A percentile compares a stretch with the other conserved stretches of the same genome.
Evolutionary conservation across 805 yeast species (phyloP).

Genomic region (Blastobotrys americana): DNA sequence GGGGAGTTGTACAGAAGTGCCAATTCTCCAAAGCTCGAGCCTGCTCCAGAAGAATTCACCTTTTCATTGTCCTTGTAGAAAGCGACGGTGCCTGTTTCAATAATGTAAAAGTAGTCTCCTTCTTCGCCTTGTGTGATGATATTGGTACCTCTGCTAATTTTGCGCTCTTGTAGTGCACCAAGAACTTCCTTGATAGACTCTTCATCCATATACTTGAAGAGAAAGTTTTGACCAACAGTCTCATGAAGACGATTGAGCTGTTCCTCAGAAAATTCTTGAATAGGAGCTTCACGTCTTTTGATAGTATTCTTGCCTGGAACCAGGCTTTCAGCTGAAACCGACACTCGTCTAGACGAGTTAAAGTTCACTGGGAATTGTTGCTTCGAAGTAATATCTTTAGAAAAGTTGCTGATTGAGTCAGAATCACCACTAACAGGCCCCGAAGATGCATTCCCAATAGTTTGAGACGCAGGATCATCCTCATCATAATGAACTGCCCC

Average conservation of each 20-base stretch:
- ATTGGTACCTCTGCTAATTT: constrained; percentile 48
- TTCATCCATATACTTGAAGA: constrained; percentile 76
- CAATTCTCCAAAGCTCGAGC: constrained; percentile 91
- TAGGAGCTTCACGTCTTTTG: neutral
- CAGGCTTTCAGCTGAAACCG: constrained; percentile 69
- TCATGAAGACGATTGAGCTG: constrained; percentile 63
- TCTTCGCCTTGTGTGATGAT: constrained; percentile 89
- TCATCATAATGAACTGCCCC: neutral
- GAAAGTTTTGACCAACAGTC: constrained; percentile 71
- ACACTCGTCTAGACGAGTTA: constrained; percentile 72
- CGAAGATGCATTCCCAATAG: neutral
- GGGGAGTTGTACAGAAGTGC: constrained; percentile 97
- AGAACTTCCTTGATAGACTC: constrained; percentile 72
- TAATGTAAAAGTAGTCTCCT: constrained; percentile 85
- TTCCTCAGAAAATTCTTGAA: constrained; percentile 29
- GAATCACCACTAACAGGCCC: neutral
- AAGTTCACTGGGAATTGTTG: constrained; percentile 39
- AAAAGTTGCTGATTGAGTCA: neutral
- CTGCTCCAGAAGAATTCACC: constrained; percentile 72
- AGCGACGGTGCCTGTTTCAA: constrained; percentile 79
- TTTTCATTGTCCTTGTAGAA: constrained; percentile 63
- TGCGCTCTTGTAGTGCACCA: constrained; percentile 73
- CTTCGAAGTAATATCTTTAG: neutral
- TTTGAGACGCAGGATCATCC: neutral
- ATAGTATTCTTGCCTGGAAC: neutral